Conservation (phyloP, 768 basidiomycete genomes). For the Tylopilus plumbeoviolaceoides region DNA sequence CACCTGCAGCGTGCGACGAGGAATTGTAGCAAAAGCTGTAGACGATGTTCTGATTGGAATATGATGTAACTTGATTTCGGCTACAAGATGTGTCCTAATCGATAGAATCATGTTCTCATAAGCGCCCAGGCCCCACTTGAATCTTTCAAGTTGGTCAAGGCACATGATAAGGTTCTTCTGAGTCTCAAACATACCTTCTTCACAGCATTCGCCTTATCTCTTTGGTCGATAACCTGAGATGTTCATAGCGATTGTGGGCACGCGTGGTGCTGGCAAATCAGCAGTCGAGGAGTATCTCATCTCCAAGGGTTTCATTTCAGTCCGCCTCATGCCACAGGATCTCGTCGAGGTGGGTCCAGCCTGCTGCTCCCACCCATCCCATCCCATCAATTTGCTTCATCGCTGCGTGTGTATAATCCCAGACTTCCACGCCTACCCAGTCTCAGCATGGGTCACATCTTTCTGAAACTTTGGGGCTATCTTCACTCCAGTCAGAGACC, state of each 20-base stretch:
- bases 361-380: not conserved
- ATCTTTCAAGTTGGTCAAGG: no score
- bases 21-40: not conserved
- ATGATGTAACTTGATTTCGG: no score
- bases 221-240: constrained; percentile 30
- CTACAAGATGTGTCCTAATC: no score
- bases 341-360: constrained; percentile 14
- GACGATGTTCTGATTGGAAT: not conserved
- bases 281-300: constrained; percentile 58
- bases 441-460: not conserved
- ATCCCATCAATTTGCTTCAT: not conserved
- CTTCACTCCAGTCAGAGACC: not conserved
- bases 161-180: not conserved
- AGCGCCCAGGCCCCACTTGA: no score
- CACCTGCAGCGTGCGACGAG: not conserved
- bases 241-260: constrained; percentile 69
- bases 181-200: not conserved
- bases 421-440: not conserved
- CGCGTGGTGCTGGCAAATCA: constrained; percentile 58
- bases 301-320: constrained; percentile 51
- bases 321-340: constrained; percentile 35
- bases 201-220: not conserved
- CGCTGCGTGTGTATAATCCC: constrained; percentile 10
- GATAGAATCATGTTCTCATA: no score
- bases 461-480: not conserved